Base-by-base conservation (phyloP, 306 rosid genomes). In the Cucurbita ficifolia region DNA sequence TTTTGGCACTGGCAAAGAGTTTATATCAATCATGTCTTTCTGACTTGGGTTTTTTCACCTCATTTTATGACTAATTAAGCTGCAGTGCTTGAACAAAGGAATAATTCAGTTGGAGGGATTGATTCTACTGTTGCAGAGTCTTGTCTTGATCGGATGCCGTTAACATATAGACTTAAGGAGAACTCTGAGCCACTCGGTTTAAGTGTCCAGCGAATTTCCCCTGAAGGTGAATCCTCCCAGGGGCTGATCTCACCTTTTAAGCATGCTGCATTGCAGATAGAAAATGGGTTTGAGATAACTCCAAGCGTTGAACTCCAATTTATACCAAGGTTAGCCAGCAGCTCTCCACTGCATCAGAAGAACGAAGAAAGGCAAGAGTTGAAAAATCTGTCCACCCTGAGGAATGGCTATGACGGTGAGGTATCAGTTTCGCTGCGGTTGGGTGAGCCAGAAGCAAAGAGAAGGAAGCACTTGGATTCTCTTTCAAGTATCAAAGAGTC, bases 121-220 rank as follows among this genome's bases (percentile, higher is more conserved):
- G 98, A 76, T 82, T 94, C 98, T 68, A 83, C 92, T 46, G 90
- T 89, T 70, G 96, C 85, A 16, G 92, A 94, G 83, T 94, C 98
- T 75, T 90, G 89, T 77, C 86, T 93, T 40, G 81, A 77, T 46
- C 75, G 74, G 73, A 68, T 86, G 48, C 88, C 78, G 5, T 73
- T 64, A 42, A 87, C 83, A 79, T 89, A 86, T 45, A 87, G 76
- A 77, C 82, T 82, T 17, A 89, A 86, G 81, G 87, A 84, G 79
- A 76, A 83, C 78, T 81, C 70, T 54, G 88, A 87, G 82, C 85
- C 88, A 17, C 75, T 86, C 45, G 80, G 81, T 78, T 75, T 85
- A 83, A 87, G 83, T 72, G 81, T 76, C 60, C 83, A 70, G 73
- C 81, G 75, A 59, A 80, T 86, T 79, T 89, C 81, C 5, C 76